Base-by-base conservation (phyloP, 192 early-diverging fungal species). In the Entomortierella lignicola region DNA sequence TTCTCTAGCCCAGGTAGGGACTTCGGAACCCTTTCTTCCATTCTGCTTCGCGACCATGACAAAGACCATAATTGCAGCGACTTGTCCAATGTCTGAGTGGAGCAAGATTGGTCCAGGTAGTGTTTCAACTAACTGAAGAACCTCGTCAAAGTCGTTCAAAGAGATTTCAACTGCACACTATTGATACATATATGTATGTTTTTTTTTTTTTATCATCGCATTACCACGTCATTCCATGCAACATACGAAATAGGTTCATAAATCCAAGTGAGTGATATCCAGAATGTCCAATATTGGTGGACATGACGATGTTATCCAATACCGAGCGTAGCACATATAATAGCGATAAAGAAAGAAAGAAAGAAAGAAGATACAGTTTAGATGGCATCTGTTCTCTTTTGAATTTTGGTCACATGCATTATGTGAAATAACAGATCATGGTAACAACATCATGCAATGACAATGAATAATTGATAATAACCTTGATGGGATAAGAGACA, bases 31-130 rank as follows among this genome's bases (percentile, higher is more conserved):
- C 29, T 69, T 63, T 27, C 74, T 60, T 1, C 6, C 34, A 41
- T 77, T 77, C 41, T 77, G 74, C 43, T 77, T 77, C 12, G 74
- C 74, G 15, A 77, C 66, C 66, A 69, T 69, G 1, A 55, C 47
- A 64, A 77, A 77, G n/a, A 77, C 74, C 65, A 77, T 67, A 48
- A 77, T 64, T 5, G 74, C 74, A 0, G 74, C 74, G 2, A 69
- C 66, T n/a, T 77, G 74, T 6, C 74, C 74, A 60, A 77, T 77
- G 18, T 77, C 74, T 23, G 74, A 77, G 37, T 77, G 74, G 23
- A 77, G 56, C 55, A 77, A 29, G 48, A 77, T 77, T 31, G 74
- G 74, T 30, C 74, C 74, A 4, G 60, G 61, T 18, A 69, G 27
- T 2, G 53, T 64, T 39, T 77, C 74, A 50, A 77, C 66, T 54